Conservation (phyloP, 768 basidiomycete species). For the Macrolepiota dolichaula region DNA sequence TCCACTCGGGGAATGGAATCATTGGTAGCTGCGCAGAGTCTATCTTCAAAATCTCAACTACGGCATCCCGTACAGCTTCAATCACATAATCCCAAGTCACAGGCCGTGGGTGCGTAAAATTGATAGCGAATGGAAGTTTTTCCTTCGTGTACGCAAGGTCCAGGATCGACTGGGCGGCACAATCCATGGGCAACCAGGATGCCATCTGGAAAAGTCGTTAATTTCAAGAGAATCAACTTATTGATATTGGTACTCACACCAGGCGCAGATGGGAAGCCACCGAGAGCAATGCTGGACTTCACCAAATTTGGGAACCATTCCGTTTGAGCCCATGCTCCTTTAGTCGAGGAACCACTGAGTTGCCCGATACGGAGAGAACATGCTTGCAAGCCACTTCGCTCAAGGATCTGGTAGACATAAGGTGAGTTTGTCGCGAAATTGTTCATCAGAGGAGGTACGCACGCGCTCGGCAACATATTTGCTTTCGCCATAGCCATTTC, state of each 20-base stretch:
- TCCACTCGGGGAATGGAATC: neutral
- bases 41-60: neutral
- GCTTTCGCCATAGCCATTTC: no score
- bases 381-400: no score
- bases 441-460: no score
- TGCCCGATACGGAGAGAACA: no score
- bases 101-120: conserved; percentile 33
- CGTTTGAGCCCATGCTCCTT: conserved; percentile 29
- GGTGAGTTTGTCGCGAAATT: no score
- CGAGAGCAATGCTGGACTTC: conserved; percentile 29
- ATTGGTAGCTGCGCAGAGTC: neutral
- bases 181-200: conserved; percentile 32
- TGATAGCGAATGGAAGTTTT: conserved; percentile 20
- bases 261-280: conserved; percentile 22
- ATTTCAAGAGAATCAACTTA: neutral
- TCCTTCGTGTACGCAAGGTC: conserved; percentile 24
- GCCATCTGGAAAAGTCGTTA: conserved; percentile 19
- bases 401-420: no score
- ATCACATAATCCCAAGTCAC: conserved; percentile 26
- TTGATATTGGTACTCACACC: conserved; percentile 21
- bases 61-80: conserved; percentile 8
- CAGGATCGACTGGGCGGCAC: conserved; percentile 24
- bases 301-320: conserved; percentile 38
- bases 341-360: no score
- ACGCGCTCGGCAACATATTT: no score